Conservation (phyloP, 768 basidiomycete genomes). For the Epithele typhae region DNA sequence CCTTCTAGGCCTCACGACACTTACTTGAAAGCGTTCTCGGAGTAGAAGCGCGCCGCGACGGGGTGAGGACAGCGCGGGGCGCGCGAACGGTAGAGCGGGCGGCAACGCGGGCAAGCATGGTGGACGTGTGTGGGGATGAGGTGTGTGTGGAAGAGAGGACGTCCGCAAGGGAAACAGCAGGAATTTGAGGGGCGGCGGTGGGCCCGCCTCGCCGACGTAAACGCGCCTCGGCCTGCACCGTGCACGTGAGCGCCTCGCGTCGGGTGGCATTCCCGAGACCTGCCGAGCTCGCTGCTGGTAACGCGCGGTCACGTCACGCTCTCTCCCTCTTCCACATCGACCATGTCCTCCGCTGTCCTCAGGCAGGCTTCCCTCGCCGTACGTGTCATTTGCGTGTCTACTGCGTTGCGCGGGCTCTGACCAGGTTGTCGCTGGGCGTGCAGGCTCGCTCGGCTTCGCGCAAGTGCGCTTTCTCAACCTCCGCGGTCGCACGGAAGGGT, state of each 20-base stretch:
- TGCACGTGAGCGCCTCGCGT: too few species aligned
- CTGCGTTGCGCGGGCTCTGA: neutral
- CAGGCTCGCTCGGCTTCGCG: constrained; percentile 53
- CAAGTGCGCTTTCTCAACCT: constrained; percentile 55
- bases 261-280: constrained; percentile 18
- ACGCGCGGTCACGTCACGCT: constrained; percentile 35
- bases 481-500: constrained; percentile 64
- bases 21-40: constrained; percentile 61
- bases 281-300: constrained; percentile 20
- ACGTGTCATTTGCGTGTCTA: constrained; percentile 22
- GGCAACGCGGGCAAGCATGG: constrained; percentile 39
- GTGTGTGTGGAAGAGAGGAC: constrained; percentile 20
- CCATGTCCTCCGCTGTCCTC: constrained; percentile 63
- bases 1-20: constrained; percentile 19
- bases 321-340: constrained; percentile 37
- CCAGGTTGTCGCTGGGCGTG: neutral
- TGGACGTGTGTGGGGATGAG: constrained; percentile 12
- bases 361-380: constrained; percentile 53
- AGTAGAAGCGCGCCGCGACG: constrained; percentile 55
- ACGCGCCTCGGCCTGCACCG: too few species aligned
- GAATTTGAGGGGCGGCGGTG: too few species aligned
- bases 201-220: too few species aligned
- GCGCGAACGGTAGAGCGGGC: constrained; percentile 30
- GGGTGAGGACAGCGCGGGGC: constrained; percentile 26
- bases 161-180: too few species aligned